Conservation (phyloP, 2,329 filamentous ascomycete species). For the Dothistroma pini region DNA sequence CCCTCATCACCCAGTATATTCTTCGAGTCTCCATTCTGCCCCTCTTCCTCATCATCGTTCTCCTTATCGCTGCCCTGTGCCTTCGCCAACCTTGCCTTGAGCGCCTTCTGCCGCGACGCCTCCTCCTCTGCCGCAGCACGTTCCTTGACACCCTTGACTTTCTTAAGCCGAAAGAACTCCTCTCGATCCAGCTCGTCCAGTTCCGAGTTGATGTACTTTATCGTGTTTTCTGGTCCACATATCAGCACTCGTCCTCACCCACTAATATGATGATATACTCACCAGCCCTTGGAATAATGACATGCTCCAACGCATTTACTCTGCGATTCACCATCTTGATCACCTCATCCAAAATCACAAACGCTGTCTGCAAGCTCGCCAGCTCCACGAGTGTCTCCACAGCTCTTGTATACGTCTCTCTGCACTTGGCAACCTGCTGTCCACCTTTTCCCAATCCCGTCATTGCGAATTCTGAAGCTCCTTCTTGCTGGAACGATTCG, state of each 20-base stretch:
- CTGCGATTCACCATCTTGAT: slow-evolving; percentile 98
- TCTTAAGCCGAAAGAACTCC: slow-evolving; percentile 97
- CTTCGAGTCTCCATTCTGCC: slow-evolving; percentile 21
- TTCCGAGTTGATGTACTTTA: slow-evolving; percentile 99
- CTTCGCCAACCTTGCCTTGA: slow-evolving; percentile 11
- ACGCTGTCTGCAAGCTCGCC: slow-evolving; percentile 93
- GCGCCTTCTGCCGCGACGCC: slow-evolving; percentile 29
- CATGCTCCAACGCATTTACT: slow-evolving; percentile 66
- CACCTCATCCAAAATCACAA: slow-evolving; percentile 96
- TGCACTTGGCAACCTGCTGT: slow-evolving; percentile 90
- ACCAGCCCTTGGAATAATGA: slow-evolving; percentile 1
- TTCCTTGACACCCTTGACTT: slow-evolving; percentile 72
- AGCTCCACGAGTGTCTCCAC: slow-evolving; percentile 95
- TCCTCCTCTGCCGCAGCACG: slow-evolving; percentile 44
- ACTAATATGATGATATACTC: background rate
- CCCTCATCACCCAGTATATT: slow-evolving; percentile 37
- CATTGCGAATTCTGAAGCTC: slow-evolving; percentile 87
- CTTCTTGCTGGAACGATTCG: slow-evolving; percentile 84
- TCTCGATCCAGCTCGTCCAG: slow-evolving; percentile 96
- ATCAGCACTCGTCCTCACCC: background rate
- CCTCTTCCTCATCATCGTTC: slow-evolving; percentile 24
- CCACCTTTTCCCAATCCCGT: slow-evolving; percentile 95
- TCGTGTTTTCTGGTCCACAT: slow-evolving; percentile 79
- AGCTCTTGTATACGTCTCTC: slow-evolving; percentile 92
- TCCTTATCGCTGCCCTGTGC: slow-evolving; percentile 29